Evolutionary conservation across 2,329 filamentous ascomycete genomes (phyloP), one percentile per base, ranked within the genome.

Genomic region (Talaromyces amestolkiae): DNA sequence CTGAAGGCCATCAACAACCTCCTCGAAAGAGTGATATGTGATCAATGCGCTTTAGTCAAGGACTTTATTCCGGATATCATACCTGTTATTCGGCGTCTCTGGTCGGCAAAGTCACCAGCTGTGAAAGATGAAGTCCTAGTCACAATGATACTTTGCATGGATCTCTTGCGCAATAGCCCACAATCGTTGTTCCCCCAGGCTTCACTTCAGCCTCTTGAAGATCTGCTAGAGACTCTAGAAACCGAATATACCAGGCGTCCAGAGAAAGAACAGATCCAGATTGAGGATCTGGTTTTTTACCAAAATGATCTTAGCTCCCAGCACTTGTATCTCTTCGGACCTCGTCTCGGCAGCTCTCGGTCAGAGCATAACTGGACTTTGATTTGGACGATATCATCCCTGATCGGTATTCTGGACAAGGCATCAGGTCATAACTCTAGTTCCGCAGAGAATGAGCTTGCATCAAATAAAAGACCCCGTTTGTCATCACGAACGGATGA

Each of bases 81-180:
- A 27, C 90, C 91, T 1, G 76, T 93, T 53, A 87, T 97, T 69
- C 86, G 85, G 64, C 84, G 86, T 59, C 87, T 92, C 79, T 99
- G 94, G 93, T 83, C 88, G 68, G 84, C 86, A n/a, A 91, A 90
- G 70, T 85, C 86, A 54, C 77, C 84, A 31, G 84, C 85, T 15
- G 70, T 95, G 59, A 88, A 89, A 70, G 91, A 94, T 69, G 92
- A 93, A 75, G 90, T 97, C 75, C 82, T 96, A 39, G 88, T 88
- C 69, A 87, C 87, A 1, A 80, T 97, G 33, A 87, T 91, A 68
- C 79, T 89, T 9, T 87, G 89, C 68, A 79, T 91, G 54, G 83
- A 91, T 69, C 79, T 85, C 65, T 73, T 91, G 37, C 75, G 84
- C 31, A 80, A 84, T 61, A 74, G 73, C 67, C 47, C 69, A 64